A percentile compares a stretch with the other conserved stretches of the same genome.
Evolutionary conservation across 1,284 basidiomycete species (phyloP).

Genomic region (Meripilus lineatus): DNA sequence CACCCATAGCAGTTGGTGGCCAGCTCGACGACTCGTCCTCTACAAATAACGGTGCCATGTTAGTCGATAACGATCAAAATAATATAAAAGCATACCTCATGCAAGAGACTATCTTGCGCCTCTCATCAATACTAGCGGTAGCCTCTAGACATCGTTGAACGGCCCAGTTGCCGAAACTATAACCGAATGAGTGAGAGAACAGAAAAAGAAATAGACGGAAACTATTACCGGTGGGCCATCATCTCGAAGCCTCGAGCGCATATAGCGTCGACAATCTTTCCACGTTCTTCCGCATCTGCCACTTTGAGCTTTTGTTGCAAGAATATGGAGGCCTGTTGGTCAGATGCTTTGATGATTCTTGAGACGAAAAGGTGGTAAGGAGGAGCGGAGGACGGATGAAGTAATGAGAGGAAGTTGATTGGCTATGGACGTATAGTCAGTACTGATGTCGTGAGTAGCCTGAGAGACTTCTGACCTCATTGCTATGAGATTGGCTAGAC

Average conservation of each 20-base stretch:
- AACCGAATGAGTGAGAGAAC: neutral
- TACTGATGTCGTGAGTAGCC: neutral
- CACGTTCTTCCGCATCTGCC: slow-evolving; percentile 69
- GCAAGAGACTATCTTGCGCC: slow-evolving; percentile 72
- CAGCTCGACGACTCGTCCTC: slow-evolving; percentile 75
- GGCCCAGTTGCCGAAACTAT: slow-evolving; percentile 82
- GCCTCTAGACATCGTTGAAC: slow-evolving; percentile 80
- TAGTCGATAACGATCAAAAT: neutral
- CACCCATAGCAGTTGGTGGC: slow-evolving; percentile 84
- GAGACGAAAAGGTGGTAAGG: slow-evolving; percentile 75
- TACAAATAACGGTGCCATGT: slow-evolving; percentile 21
- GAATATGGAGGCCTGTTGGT: slow-evolving; percentile 85
- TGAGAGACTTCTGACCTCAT: neutral
- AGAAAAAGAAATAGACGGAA: neutral
- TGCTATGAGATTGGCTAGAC: neutral
- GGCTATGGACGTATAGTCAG: slow-evolving; percentile 40
- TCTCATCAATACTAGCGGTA: slow-evolving; percentile 62
- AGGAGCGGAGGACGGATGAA: slow-evolving; percentile 77
- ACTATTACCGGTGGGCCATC: slow-evolving; percentile 74
- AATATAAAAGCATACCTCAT: slow-evolving; percentile 54
- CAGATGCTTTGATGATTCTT: slow-evolving; percentile 79
- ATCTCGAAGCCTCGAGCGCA: slow-evolving; percentile 77
- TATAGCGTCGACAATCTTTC: slow-evolving; percentile 79
- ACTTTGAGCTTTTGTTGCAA: slow-evolving; percentile 83
- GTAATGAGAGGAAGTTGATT: slow-evolving; percentile 77